Conservation (phyloP, 83 land plant genomes). For the Diphasiastrum complanatum region DNA sequence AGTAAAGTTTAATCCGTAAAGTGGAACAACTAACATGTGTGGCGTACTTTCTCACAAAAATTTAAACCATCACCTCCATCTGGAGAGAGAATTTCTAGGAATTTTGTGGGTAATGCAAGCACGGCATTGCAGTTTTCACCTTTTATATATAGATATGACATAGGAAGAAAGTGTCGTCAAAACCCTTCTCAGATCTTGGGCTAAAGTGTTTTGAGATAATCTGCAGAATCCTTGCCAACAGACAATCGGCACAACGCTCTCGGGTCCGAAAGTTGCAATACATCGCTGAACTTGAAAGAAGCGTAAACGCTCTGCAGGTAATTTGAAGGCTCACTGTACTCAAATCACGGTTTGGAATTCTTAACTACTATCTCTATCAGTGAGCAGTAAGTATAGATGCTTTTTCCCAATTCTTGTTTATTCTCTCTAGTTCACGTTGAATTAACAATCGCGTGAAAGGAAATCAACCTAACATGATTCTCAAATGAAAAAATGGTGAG, state of each 20-base stretch:
- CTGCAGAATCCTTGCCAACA: slow-evolving; percentile 64
- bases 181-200: not conserved
- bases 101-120: too few relatives aligned
- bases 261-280: slow-evolving; percentile 88
- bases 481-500: not conserved
- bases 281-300: slow-evolving; percentile 89
- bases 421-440: slow-evolving; percentile 9
- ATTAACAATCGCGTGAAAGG: not conserved
- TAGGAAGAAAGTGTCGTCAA: not conserved
- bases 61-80: too few relatives aligned
- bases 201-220: not conserved
- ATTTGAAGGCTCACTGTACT: not conserved
- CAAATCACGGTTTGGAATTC: not conserved
- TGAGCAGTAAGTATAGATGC: not conserved
- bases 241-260: slow-evolving; percentile 91
- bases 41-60: too few relatives aligned
- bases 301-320: slow-evolving; percentile 76
- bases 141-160: not conserved
- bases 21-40: too few relatives aligned
- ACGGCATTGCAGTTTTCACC: too few relatives aligned
- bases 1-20: too few relatives aligned
- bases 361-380: not conserved
- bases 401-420: not conserved
- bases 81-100: too few relatives aligned
- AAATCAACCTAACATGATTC: not conserved